phyloP scores from a whole-genome alignment of 1,139 yeast genomes.

The Citeromyces hawaiiensis region DNA sequence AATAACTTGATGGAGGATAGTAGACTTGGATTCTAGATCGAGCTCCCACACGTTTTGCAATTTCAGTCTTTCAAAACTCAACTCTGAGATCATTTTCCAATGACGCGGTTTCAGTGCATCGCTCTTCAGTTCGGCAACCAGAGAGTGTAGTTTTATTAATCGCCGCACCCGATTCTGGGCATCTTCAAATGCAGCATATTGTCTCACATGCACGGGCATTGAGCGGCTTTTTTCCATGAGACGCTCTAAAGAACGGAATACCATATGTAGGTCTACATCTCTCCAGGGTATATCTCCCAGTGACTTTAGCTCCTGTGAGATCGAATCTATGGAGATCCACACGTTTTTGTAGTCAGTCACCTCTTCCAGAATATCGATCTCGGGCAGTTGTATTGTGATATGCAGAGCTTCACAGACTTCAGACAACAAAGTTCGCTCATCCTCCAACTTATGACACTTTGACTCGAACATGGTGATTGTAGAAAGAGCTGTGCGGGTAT shows the following conservation, averaged over 20 bases:
- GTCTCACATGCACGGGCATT: conserved; percentile 48
- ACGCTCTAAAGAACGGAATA: conserved; percentile 39
- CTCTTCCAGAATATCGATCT: conserved; percentile 30
- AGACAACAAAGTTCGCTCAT: conserved; percentile 17
- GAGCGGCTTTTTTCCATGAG: conserved; percentile 31
- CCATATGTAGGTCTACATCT: conserved; percentile 28
- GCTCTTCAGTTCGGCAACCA: conserved; percentile 37
- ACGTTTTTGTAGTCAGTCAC: conserved; percentile 43
- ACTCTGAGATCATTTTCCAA: conserved; percentile 42
- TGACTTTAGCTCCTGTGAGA: conserved; percentile 37
- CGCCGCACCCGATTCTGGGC: conserved; percentile 33
- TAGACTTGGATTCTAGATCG: conserved; percentile 32
- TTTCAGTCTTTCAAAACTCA: conserved; percentile 17
- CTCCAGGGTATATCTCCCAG: conserved; percentile 37
- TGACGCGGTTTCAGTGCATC: conserved; percentile 55
- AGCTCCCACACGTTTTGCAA: conserved; percentile 55
- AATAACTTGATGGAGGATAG: conserved; percentile 32
- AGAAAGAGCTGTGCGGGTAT: conserved; percentile 28
- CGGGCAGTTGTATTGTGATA: conserved; percentile 17
- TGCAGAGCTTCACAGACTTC: conserved; percentile 30
- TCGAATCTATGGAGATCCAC: conserved; percentile 49
- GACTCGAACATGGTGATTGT: conserved; percentile 29
- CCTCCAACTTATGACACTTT: conserved; percentile 13
- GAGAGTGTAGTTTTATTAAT: conserved; percentile 23
- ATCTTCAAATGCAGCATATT: conserved; percentile 57